Evolutionary conservation across 2,329 filamentous ascomycete species (phyloP).

Genomic region (Decorospora gaudefroyi): DNA sequence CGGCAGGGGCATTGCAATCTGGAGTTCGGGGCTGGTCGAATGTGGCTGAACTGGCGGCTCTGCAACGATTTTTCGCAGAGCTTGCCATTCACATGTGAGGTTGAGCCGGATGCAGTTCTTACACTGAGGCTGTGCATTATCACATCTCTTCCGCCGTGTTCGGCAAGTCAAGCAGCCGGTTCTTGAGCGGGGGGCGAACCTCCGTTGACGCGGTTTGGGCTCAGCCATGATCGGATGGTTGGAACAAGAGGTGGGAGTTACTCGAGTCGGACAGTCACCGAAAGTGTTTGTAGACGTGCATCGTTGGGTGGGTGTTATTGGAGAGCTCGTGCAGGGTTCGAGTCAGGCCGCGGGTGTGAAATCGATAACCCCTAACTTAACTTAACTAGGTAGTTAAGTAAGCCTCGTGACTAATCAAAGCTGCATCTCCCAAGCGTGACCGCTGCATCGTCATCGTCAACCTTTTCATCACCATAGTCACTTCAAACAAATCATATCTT

Average conservation of each 20-base stretch:
- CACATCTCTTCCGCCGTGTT: conserved; percentile 43
- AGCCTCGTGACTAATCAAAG: conserved; percentile 11
- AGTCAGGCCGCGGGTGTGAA: conserved; percentile 11
- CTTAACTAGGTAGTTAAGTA: too few relatives aligned
- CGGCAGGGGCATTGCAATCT: conserved; percentile 21
- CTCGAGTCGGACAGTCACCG: conserved; percentile 21
- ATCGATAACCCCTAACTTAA: conserved; percentile 18
- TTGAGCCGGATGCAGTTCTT: conserved; percentile 45
- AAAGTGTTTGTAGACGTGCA: conserved; percentile 12
- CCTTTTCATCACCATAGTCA: not conserved
- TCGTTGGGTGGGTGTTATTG: conserved; percentile 10
- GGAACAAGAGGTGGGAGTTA: not conserved
- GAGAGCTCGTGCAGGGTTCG: conserved; percentile 11
- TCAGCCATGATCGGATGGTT: conserved; percentile 38
- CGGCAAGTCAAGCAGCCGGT: conserved; percentile 46
- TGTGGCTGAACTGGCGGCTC: conserved; percentile 9
- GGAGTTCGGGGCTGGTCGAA: conserved; percentile 20
- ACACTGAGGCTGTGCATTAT: conserved; percentile 41
- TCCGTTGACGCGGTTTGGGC: conserved; percentile 40
- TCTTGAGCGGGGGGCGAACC: conserved; percentile 45
- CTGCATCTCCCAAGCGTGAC: conserved; percentile 4
- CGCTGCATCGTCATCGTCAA: not conserved
- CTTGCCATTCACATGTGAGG: conserved; percentile 44
- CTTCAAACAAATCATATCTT: not conserved
- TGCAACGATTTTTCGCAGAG: conserved; percentile 31